Evolutionary conservation across 1,139 yeast species (phyloP), one percentile per base, ranked within the genome.

Genomic region (Arxiozyma slooffiae): DNA sequence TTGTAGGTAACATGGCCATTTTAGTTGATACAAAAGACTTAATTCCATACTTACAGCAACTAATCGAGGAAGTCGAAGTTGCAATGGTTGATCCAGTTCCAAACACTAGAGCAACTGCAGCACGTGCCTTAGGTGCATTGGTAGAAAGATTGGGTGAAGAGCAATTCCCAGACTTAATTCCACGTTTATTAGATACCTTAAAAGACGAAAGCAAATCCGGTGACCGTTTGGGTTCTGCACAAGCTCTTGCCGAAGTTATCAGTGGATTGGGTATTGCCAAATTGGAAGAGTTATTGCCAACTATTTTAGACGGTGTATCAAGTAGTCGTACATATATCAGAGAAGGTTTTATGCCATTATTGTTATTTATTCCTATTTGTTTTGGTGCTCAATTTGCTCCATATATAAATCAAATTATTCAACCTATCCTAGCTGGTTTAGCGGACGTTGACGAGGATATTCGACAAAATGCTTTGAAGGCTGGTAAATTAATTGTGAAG

Each of bases 71-170:
- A 61, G 78, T 94, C 53, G 96, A 92, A 66, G 75, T 78, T 43
- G 96, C 97, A 1, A 90, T 94, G 96, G 97, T 94, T 51, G 99
- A 94, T 63, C 98, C 98, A 1, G 98, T 94, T 48, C 96, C 98
- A 38, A 87, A 85, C 44, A 92, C 98, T 0, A 81, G 98, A 67
- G 94, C 97, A 1, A 94, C 97, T 38, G 98, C 97, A 24, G 92
- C 97, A 24, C 82, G 97, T 71, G 98, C 98, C 0, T 74, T 94
- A 52, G 99, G 99, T 57, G 89, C 97, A 0, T 75, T 94, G 59
- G 97, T 92, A 48, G 97, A 92, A 67, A 92, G 90, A 67, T 75
- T 94, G 45, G 99, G 99, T 53, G 99, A 94, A 69, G 95, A 86
- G 44, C 84, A 81, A 61, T 90, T 94, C 88, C 97, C 98, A 41